Evolutionary conservation across 306 rosid genomes (phyloP).

Genomic region (Casuarina cunninghamiana): DNA sequence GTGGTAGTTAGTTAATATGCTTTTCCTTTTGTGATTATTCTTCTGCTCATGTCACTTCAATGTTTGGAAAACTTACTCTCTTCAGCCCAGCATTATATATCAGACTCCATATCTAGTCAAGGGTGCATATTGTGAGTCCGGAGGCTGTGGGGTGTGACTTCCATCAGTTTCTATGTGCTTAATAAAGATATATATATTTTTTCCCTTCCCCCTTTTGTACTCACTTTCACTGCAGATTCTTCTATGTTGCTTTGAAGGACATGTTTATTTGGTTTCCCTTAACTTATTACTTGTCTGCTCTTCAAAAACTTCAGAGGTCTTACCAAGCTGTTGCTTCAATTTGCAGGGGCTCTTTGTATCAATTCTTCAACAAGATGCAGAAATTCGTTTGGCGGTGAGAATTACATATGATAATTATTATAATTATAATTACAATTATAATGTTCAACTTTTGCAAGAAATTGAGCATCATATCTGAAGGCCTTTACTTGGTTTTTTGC

Average conservation of each 20-base stretch:
- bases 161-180: constrained; percentile 8
- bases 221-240: background rate
- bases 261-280: constrained; percentile 17
- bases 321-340: constrained; percentile 31
- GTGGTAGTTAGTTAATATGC: constrained; percentile 21
- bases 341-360: constrained; percentile 84
- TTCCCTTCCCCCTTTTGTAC: background rate
- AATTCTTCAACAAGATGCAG: constrained; percentile 74
- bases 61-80: background rate
- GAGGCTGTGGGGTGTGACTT: background rate
- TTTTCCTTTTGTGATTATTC: constrained; percentile 21
- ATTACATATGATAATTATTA: constrained; percentile 1
- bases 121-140: background rate
- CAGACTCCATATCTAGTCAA: background rate
- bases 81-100: background rate
- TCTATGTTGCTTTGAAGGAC: background rate
- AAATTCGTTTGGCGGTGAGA: constrained; percentile 83
- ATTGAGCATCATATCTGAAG: background rate
- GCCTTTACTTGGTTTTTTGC: background rate
- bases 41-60: constrained; percentile 9
- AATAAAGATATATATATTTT: background rate
- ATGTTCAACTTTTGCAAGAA: background rate
- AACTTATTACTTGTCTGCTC: constrained; percentile 19
- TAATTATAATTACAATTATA: too few relatives aligned
- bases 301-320: constrained; percentile 13